Percentiles rank a stretch among this genome's conserved stretches.
These are phyloP conservation scores for Penicillium sp. DNA, from an alignment of 2,329 filamentous ascomycete genomes.

Conservation along the genomic window DNA sequence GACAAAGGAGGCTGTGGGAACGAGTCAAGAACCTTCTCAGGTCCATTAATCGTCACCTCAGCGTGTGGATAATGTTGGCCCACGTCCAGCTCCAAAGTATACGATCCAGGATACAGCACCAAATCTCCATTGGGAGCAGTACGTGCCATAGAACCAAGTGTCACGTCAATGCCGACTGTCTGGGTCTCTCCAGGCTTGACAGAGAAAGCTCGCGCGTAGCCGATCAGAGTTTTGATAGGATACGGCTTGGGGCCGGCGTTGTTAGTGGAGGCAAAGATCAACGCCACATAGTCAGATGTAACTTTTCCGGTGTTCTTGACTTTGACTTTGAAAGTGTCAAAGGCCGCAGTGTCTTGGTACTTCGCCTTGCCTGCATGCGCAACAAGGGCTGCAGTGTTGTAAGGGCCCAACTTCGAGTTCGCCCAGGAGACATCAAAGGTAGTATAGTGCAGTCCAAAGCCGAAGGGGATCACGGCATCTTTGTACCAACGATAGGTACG, in stretches of 20 bases:
- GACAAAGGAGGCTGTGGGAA: too few species aligned
- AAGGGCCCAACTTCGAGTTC: neutral
- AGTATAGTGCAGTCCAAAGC: too few species aligned
- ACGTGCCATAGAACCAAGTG: too few species aligned
- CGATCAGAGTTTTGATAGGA: slow-evolving; percentile 38
- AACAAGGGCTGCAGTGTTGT: neutral
- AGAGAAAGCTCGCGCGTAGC: slow-evolving; percentile 26
- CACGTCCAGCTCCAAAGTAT: too few species aligned
- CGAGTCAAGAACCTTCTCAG: too few species aligned
- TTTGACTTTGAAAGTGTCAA: neutral
- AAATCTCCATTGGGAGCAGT: too few species aligned
- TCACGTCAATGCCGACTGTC: slow-evolving; percentile 27
- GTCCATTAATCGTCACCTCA: too few species aligned
- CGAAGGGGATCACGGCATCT: too few species aligned
- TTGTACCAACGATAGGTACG: too few species aligned
- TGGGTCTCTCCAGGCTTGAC: slow-evolving; percentile 21
- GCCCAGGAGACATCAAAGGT: neutral
- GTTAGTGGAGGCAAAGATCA: slow-evolving; percentile 33
- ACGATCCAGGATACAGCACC: too few species aligned
- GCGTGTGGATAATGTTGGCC: too few species aligned
- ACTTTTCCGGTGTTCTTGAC: too few species aligned
- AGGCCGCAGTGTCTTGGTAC: neutral
- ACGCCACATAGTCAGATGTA: slow-evolving; percentile 21
- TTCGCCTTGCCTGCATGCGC: neutral
- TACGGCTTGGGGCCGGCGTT: slow-evolving; percentile 36